These are phyloP conservation scores for Penicillium roqueforti DNA, from an alignment of 495 filamentous ascomycete genomes.

Conservation along the genomic window DNA sequence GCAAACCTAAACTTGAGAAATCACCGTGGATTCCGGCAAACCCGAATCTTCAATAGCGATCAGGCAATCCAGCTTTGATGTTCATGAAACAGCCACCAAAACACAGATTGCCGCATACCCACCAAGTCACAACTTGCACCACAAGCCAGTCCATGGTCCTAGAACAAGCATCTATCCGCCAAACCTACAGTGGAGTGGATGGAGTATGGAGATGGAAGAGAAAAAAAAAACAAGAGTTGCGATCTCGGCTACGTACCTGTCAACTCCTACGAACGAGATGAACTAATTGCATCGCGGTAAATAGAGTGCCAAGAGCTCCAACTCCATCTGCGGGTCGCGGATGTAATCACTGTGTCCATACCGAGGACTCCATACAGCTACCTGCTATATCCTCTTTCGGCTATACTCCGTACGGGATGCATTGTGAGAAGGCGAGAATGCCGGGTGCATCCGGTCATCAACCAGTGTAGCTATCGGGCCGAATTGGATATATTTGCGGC, in stretches of 20 bases:
- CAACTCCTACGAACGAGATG: background rate
- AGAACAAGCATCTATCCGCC: background rate
- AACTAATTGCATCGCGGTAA: background rate
- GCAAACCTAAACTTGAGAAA: background rate
- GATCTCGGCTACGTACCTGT: background rate
- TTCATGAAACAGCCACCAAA: background rate
- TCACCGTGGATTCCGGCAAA: background rate
- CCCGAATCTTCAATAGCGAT: background rate
- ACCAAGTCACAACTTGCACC: background rate
- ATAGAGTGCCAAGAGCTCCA: background rate
- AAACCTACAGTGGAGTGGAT: conserved; percentile 1
- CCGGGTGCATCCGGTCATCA: background rate
- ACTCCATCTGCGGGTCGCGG: background rate
- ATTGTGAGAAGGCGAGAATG: background rate
- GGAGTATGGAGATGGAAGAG: background rate
- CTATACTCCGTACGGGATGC: background rate
- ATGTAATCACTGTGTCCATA: background rate
- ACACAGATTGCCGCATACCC: background rate
- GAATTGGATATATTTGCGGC: background rate
- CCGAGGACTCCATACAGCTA: background rate
- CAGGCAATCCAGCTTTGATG: background rate
- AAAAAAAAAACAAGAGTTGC: background rate
- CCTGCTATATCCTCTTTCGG: background rate
- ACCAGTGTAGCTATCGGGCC: background rate
- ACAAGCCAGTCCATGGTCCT: background rate